phyloP scores from a whole-genome alignment of 176 grass and related monocot genomes.

The bread wheat (Triticum aestivum) region IWGSC_CS_RefSeq_v2.1 NC_057803.1:628535022-628535521 shows the following conservation, averaged over 20 bases:
- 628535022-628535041: no score
- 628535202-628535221: neutral
- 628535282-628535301: neutral
- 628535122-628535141: constrained; percentile 64
- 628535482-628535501: no score
- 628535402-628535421: neutral
- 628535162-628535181: neutral
- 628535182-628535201: neutral
- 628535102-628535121: constrained; percentile 56
- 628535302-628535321: neutral
- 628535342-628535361: constrained; percentile 43
- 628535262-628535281: neutral
- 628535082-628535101: constrained; percentile 47
- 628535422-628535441: no score
- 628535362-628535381: constrained; percentile 24
- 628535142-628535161: constrained; percentile 75
- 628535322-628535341: constrained; percentile 49
- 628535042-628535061: no score
- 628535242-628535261: neutral
- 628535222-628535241: neutral
- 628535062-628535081: constrained; percentile 34
- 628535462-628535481: no score
- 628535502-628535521: no score
- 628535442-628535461: no score
- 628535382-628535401: constrained; percentile 4